Base-by-base conservation (phyloP, 208 protist genomes). In the Leishmania aethiopica region DNA sequence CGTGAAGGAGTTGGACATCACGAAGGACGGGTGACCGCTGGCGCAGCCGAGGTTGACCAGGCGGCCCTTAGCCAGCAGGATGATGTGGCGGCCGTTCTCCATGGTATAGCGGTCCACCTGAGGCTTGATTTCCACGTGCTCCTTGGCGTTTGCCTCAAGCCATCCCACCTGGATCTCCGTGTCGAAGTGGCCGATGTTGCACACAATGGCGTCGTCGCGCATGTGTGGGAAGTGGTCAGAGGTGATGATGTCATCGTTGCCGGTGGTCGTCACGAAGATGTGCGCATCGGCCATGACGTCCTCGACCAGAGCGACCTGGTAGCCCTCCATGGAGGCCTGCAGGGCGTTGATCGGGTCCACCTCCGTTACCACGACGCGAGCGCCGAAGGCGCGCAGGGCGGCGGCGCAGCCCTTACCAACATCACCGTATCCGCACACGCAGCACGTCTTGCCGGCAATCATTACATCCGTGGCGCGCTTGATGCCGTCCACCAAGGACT, bases 111-210 rank as follows among this genome's bases (percentile, higher is more conserved):
- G 94, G 89, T 99, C 99, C 75, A 99, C 98, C 94, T 99, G 99
- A 77, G 99, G 99, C 95, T 99, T 99, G 89, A 99, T 99, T 92
- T 99, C 99, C 78, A 98, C 93, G 82, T 95, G 92, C 81, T 94
- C 90, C 83, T 98, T 95, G 67, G 96, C 98, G 86, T 97, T 94
- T 42, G 80, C 86, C 83, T 98, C 91, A 59, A 99, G 93, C 90
- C 94, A 98, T 60, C 87, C 91, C 75, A 99, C 98, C 90, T 99
- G 98, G 87, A 99, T 99, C 96, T 99, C 99, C 84, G 99, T 99
- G 95, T 99, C 99, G 86, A 99, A 99, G 94, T 99, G 99, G 83
- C 99, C 99, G 93, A 99, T 99, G 98, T 99, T 99, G 94, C 98
- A 99, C 75, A 99, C 98, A 88, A 99, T 99, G 78, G 97, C 98